These are phyloP conservation scores for Punica granatum DNA, from an alignment of 345 rosid species.

Conservation along the genomic window DNA sequence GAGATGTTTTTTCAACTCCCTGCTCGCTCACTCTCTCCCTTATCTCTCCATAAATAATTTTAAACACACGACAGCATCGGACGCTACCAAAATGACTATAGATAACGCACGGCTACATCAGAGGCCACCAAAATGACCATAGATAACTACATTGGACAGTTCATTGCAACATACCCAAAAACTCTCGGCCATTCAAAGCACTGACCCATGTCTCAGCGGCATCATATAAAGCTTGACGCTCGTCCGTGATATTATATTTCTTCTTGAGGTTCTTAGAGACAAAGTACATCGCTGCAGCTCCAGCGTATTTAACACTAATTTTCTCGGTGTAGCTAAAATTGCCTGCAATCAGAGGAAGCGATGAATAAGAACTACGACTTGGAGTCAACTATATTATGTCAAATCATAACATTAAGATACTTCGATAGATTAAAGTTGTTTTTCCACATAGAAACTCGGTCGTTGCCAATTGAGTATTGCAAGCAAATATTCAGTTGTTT, in stretches of 20 bases:
- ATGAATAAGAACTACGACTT: not conserved
- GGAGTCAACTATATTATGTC: not conserved
- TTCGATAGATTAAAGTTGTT: not conserved
- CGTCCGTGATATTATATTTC: conserved; percentile 61
- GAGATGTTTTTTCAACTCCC: not conserved
- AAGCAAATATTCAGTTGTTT: too few species aligned
- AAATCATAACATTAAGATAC: not conserved
- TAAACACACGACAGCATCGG: too few species aligned
- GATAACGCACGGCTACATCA: too few species aligned
- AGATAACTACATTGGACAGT: not conserved
- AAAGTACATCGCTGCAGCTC: conserved; percentile 67
- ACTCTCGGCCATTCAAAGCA: conserved; percentile 50
- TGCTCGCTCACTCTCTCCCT: not conserved
- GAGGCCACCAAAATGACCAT: not conserved
- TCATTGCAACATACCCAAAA: conserved; percentile 35
- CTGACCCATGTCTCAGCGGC: conserved; percentile 67
- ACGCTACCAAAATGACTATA: too few species aligned
- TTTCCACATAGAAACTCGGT: not conserved
- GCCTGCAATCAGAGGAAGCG: conserved; percentile 25
- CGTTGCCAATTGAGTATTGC: too few species aligned
- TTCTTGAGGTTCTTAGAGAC: conserved; percentile 60
- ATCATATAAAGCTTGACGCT: conserved; percentile 53
- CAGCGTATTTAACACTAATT: conserved; percentile 49
- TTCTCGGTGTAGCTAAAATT: conserved; percentile 49
- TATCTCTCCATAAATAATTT: not conserved